Evolutionary conservation across 2,329 filamentous ascomycete genomes (phyloP).

Genomic region (Epichloe coenophiala): DNA sequence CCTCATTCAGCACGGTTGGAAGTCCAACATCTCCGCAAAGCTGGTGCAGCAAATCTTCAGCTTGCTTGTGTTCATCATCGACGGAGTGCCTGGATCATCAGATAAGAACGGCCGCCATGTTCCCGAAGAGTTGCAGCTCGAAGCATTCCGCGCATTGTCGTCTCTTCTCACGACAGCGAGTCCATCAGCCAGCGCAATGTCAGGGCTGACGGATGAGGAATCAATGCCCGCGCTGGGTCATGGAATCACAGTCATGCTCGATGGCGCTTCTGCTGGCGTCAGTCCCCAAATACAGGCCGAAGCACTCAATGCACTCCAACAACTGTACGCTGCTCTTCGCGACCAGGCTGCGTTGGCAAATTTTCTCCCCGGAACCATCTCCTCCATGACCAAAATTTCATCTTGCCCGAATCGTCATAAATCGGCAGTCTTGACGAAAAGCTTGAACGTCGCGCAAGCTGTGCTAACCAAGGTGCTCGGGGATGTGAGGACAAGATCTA

Average conservation of each 20-base stretch:
- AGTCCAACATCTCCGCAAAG: constrained; percentile 51
- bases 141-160: constrained; percentile 56
- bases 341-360: constrained; percentile 66
- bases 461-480: constrained; percentile 42
- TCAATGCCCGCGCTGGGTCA: constrained; percentile 72
- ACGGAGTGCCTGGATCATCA: constrained; percentile 48
- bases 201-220: constrained; percentile 38
- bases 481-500: constrained; percentile 39
- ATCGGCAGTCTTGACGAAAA: constrained; percentile 45
- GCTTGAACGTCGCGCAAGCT: constrained; percentile 43
- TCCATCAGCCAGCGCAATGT: constrained; percentile 33
- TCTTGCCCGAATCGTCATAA: constrained; percentile 50
- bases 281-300: constrained; percentile 58
- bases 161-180: constrained; percentile 50
- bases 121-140: constrained; percentile 61
- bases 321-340: constrained; percentile 49
- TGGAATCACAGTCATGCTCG: constrained; percentile 65
- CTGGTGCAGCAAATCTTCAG: constrained; percentile 77
- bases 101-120: constrained; percentile 26
- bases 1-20: constrained; percentile 71
- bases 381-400: constrained; percentile 62
- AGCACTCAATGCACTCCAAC: constrained; percentile 50
- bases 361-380: constrained; percentile 75
- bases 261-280: constrained; percentile 50
- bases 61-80: constrained; percentile 68